Evolutionary conservation across 2,329 filamentous ascomycete species (phyloP), one percentile per base, ranked within the genome.

Genomic region (Cercospora sojina): DNA sequence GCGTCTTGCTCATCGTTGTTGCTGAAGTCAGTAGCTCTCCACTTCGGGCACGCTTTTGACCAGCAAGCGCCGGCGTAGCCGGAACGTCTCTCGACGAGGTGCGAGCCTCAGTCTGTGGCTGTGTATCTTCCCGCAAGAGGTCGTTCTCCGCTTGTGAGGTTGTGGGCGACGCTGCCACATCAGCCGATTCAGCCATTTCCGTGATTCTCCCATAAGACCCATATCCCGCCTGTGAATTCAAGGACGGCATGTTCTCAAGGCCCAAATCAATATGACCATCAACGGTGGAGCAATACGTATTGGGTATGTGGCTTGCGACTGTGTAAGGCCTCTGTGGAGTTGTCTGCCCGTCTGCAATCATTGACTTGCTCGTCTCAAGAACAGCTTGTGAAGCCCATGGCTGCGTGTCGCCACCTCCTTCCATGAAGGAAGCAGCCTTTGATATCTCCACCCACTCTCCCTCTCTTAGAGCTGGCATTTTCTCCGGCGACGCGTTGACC

Each of bases 331-430:
- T 59, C 47, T 62, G 61, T 43, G 64, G 59, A 8, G 64, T 66
- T n/a, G 41, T 38, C 49, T 61, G 55, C 20, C 58, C 41, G 23
- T 32, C 53, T 55, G 43, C 61, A n/a, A 64, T 58, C 61, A 74
- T 74, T 47, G 78, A 80, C 53, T 79, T 80, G 12, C 75, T 77
- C 67, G 74, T 81, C 55, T 83, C 78, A 9, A 58, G 35, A 16
- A 67, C 31, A 7, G 64, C 62, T 69, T 83, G 82, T 62, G 80
- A 81, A 62, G 81, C 80, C 70, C 77, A 76, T 25, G 78, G 77
- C 73, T 84, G 82, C 1, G 82, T 83, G 67, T 84, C 82, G 59
- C 81, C 81, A 59, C 77, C 75, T 16, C 68, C 70, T 35, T 73
- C 79, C 25, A 71, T 63, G 67, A 82, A 82, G 35, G 79, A 80